Evolutionary conservation across 805 yeast species (phyloP), one percentile per base, ranked within the genome.

Genomic region (Maudiozyma serrabonitensis): DNA sequence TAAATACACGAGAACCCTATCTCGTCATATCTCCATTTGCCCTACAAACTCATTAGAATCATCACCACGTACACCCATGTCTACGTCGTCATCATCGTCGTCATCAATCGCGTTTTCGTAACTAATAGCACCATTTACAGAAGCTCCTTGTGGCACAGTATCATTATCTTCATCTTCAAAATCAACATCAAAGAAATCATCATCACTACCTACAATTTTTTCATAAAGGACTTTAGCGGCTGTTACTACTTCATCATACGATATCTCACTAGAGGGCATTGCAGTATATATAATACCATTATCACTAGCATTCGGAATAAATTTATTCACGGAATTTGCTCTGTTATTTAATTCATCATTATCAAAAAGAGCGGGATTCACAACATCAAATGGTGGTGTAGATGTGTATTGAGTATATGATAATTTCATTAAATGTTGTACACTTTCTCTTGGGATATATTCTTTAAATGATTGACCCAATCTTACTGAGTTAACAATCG

Each of bases 141-240:
- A 16, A 19, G 19, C 26, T 13, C 37, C 46, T n/a, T 23, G 31
- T 15, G 26, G 45, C n/a, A 16, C 41, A 19, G 43, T 45, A 25
- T 26, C 25, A n/a, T 81, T 90, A 42, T 86, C 95, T 19, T 89
- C 96, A 64, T 91, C 98, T 67, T 91, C 97, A 62, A 91, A 91
- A 67, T 91, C 98, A 41, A 91, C 87, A 65, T 88, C 96, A 63
- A 91, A 91, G 70, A 93, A 93, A 68, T 91, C 98, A 59, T 91
- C 97, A 63, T 86, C 93, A 1, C 95, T 79, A 9, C 98, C 98
- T 11, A 93, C 95, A 53, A 91, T 82, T 50, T 76, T 74, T 52
- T 79, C 81, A 64, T 87, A 91, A 41, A 91, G 64, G 19, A 78
- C 70, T 62, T 81, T 84, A 6, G 90, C 88, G 52, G 88, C 93